Conservation (phyloP, 768 basidiomycete species). For the Amanita subjunquillea region DNA sequence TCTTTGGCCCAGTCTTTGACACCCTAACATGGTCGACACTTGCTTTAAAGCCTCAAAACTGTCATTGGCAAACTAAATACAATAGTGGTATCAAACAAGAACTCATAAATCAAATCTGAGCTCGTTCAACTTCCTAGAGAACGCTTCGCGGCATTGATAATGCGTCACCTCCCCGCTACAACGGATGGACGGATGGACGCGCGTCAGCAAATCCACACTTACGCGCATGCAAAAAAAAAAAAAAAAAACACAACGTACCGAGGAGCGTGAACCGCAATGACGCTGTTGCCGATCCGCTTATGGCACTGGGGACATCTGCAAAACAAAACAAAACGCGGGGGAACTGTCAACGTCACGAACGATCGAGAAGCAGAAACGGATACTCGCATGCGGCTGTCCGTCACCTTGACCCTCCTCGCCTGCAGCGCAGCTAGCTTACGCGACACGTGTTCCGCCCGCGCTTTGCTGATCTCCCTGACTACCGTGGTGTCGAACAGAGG, state of each 20-base stretch:
- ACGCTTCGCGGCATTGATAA: slow-evolving; percentile 88
- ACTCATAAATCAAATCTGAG: not conserved
- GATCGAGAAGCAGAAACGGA: slow-evolving; percentile 5
- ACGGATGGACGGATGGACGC: not conserved
- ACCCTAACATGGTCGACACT: too few species aligned
- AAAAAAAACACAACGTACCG: slow-evolving; percentile 34
- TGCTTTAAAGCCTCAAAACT: too few species aligned
- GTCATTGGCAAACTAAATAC: not conserved
- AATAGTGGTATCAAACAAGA: not conserved
- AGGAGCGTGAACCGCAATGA: slow-evolving; percentile 89
- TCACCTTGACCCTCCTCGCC: slow-evolving; percentile 75
- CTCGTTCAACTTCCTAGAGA: slow-evolving; percentile 40
- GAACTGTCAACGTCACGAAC: not conserved
- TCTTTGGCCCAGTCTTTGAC: too few species aligned
- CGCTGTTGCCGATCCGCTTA: slow-evolving; percentile 86
- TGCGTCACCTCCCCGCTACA: slow-evolving; percentile 90
- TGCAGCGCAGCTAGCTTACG: slow-evolving; percentile 67
- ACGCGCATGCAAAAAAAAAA: not conserved
- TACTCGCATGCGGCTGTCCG: slow-evolving; percentile 86
- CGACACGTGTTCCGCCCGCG: slow-evolving; percentile 71
- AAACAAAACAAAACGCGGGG: not conserved
- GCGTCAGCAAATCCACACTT: not conserved
- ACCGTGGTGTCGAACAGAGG: slow-evolving; percentile 64
- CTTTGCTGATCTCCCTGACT: slow-evolving; percentile 57
- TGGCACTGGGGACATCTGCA: slow-evolving; percentile 90